Base-by-base conservation (phyloP, 768 basidiomycete genomes). In the Lactarius akahatsu region DNA sequence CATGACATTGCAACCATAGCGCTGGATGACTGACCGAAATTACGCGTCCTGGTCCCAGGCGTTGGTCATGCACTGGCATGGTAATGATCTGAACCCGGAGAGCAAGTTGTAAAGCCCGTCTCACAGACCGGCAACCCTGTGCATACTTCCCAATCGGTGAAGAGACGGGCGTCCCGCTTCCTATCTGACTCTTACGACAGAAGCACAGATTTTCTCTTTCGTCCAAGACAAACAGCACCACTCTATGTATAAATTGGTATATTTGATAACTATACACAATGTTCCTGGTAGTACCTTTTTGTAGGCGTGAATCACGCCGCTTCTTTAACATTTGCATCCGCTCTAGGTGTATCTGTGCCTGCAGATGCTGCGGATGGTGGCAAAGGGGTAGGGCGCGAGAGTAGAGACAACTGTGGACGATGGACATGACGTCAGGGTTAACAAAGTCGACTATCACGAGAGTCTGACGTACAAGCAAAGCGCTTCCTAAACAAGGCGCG, bases 401-500 rank as follows among this genome's bases (percentile, higher is more conserved):
- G 61, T 9, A 69, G 54, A 30, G 69, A 69, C 15, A 69, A 54
- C 69, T 69, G 57, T 30, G 16, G 20, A 26, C 3, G 20, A 65
- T 11, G 18, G n/a, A 36, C 34, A 30, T 62, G 68, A 57, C 61
- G 61, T 69, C 65, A 69, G 52, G 8, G 36, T 20, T 36, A 7
- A 54, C 26, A 16, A 16, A 41, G 18, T 40, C 36, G 26, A 32
- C 8, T 34, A 26, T 28, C 15, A 52, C 59, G 55, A 63, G 28
- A 61, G 41, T 57, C n/a, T 9, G 26, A 32, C 67, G 60, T 45
- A 71, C 70, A 52, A 71, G 54, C 20, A 71, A 57, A 40, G 70
- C 64, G 45, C 57, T 30, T 62, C 70, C 70, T 61, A 71, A 63
- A 52, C 68, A 70, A 38, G 70, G 70, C 3, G 68, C 59, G 62